Conservation (phyloP, 768 basidiomycete genomes). For the Pluteus cervinus region DNA sequence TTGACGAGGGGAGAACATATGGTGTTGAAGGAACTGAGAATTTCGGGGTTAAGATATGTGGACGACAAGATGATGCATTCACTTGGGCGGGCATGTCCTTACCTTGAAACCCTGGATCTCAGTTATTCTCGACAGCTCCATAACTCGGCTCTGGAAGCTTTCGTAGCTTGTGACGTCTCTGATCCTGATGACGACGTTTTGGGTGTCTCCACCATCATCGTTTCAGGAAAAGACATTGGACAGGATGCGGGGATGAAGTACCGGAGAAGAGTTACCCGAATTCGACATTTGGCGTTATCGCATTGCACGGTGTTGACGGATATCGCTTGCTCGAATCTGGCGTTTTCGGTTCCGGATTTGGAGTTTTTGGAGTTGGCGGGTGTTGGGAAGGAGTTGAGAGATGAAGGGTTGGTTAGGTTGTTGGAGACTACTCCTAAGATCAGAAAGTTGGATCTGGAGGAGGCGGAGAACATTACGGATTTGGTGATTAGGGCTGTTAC, state of each 20-base stretch:
- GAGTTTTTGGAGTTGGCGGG: slow-evolving; percentile 77
- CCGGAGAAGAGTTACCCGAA: slow-evolving; percentile 55
- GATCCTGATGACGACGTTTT: slow-evolving; percentile 24
- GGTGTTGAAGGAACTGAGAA: slow-evolving; percentile 52
- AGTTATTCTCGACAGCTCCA: slow-evolving; percentile 67
- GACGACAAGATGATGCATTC: slow-evolving; percentile 56
- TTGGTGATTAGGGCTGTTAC: slow-evolving; percentile 62
- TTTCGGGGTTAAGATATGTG: slow-evolving; percentile 62
- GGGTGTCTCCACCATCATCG: slow-evolving; percentile 37
- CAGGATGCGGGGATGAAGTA: slow-evolving; percentile 49
- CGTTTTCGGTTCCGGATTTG: slow-evolving; percentile 62
- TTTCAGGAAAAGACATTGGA: slow-evolving; percentile 62
- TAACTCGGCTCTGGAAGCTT: slow-evolving; percentile 70
- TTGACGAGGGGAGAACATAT: slow-evolving; percentile 41
- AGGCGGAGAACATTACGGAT: slow-evolving; percentile 71
- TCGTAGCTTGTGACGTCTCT: slow-evolving; percentile 48
- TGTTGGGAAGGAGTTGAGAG: slow-evolving; percentile 61
- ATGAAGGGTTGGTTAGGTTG: slow-evolving; percentile 69
- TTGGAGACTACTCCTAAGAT: slow-evolving; percentile 66
- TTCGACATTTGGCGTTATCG: slow-evolving; percentile 73
- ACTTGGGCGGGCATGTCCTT: slow-evolving; percentile 63
- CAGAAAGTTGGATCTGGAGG: slow-evolving; percentile 80
- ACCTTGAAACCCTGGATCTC: slow-evolving; percentile 75
- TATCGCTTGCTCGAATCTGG: slow-evolving; percentile 65
- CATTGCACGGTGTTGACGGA: slow-evolving; percentile 69